A percentile compares a stretch with the other conserved stretches of the same genome.
phyloP scores from a whole-genome alignment of 2,329 filamentous ascomycete species.

The Colletotrichum truncatum region DNA sequence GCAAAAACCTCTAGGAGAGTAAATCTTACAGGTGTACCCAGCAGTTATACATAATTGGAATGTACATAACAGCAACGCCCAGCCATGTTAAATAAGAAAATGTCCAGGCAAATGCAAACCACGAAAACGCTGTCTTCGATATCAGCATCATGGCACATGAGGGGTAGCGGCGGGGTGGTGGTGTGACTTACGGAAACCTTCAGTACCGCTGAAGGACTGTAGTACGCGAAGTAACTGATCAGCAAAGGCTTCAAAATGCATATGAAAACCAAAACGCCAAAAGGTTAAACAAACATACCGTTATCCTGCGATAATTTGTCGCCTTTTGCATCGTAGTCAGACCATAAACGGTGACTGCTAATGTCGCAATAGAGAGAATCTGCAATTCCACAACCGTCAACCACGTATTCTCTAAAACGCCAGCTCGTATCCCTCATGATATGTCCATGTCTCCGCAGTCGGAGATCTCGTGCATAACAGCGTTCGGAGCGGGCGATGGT shows the following conservation, averaged over 20 bases:
- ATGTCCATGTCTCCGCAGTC: background rate
- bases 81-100: slow-evolving; percentile 32
- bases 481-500: background rate
- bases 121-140: slow-evolving; percentile 23
- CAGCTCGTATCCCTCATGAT: background rate
- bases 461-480: background rate
- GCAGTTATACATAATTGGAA: slow-evolving; percentile 33
- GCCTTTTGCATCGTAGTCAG: slow-evolving; percentile 31
- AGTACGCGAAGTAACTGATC: background rate
- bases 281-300: slow-evolving; percentile 17
- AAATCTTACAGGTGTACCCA: slow-evolving; percentile 32
- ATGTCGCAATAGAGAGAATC: slow-evolving; percentile 28
- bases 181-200: slow-evolving; percentile 32
- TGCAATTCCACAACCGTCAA: slow-evolving; percentile 8
- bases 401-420: background rate
- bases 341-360: slow-evolving; percentile 29
- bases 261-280: background rate
- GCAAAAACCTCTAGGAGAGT: background rate
- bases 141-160: slow-evolving; percentile 1
- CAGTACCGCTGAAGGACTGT: slow-evolving; percentile 31
- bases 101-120: slow-evolving; percentile 32
- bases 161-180: background rate
- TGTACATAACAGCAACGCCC: slow-evolving; percentile 26
- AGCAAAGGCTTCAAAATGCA: background rate
- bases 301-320: slow-evolving; percentile 31